Conservation (phyloP, 1,284 basidiomycete genomes). For the Apiotrichum mycotoxinovorans region DNA sequence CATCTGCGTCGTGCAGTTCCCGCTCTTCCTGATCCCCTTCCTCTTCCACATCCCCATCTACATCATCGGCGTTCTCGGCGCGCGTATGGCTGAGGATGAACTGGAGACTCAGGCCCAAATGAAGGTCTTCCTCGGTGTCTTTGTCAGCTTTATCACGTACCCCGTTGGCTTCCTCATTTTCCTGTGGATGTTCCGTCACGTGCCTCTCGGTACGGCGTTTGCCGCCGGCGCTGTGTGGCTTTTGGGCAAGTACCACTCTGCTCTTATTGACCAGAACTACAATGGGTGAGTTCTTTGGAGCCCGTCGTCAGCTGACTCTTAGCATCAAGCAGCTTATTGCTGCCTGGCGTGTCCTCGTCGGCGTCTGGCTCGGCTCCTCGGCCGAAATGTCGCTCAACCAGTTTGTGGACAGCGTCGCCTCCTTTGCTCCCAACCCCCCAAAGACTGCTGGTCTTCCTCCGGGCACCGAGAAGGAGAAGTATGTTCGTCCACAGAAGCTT, state of each 20-base stretch:
- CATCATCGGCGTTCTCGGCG: slow-evolving; percentile 69
- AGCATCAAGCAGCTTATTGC: slow-evolving; percentile 70
- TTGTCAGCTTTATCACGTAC: slow-evolving; percentile 72
- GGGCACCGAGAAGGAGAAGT: slow-evolving; percentile 30
- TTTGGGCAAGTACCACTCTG: slow-evolving; percentile 70
- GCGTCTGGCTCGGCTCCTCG: slow-evolving; percentile 77
- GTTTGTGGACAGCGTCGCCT: slow-evolving; percentile 52
- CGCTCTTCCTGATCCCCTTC: slow-evolving; percentile 81
- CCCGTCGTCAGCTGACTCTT: background rate
- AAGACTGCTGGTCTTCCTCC: slow-evolving; percentile 37
- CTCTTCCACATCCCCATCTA: slow-evolving; percentile 79
- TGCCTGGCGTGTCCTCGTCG: slow-evolving; percentile 84
- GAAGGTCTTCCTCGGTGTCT: slow-evolving; percentile 77
- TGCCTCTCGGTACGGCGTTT: slow-evolving; percentile 55
- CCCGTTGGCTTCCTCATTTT: slow-evolving; percentile 74
- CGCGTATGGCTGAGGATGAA: slow-evolving; percentile 73
- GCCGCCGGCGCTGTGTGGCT: slow-evolving; percentile 61
- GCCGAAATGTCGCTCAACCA: slow-evolving; percentile 77
- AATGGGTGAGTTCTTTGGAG: slow-evolving; percentile 59
- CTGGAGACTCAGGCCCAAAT: slow-evolving; percentile 83
- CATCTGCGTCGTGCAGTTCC: slow-evolving; percentile 65
- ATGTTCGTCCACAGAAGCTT: slow-evolving; percentile 53
- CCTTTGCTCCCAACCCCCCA: slow-evolving; percentile 42
- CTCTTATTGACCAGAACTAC: slow-evolving; percentile 62
- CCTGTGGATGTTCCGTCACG: slow-evolving; percentile 73